These are phyloP conservation scores for Saccharomycopsis lassenensis DNA, from an alignment of 805 yeast species.

Conservation along the genomic window DNA sequence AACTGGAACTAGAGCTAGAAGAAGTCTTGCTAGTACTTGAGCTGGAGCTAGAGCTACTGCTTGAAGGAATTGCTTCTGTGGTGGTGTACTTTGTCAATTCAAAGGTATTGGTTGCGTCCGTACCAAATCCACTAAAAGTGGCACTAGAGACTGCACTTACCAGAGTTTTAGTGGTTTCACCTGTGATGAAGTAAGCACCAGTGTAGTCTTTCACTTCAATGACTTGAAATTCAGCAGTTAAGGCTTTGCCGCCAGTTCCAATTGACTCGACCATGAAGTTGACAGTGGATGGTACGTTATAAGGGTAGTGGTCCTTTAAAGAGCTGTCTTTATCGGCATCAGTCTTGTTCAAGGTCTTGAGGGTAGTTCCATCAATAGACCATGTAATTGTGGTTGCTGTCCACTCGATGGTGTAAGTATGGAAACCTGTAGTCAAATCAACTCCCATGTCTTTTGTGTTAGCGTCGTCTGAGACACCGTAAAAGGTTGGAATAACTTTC, in stretches of 20 bases:
- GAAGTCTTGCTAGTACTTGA: slow-evolving; percentile 11
- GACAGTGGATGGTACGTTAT: slow-evolving; percentile 9
- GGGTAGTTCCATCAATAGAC: slow-evolving; percentile 8
- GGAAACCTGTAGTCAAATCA: slow-evolving; percentile 11
- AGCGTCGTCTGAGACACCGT: slow-evolving; percentile 1
- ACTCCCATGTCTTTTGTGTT: slow-evolving; percentile 1
- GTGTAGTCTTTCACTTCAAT: slow-evolving; percentile 4
- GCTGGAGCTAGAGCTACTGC: neutral
- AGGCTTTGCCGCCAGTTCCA: neutral
- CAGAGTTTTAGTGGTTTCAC: slow-evolving; percentile 2
- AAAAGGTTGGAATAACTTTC: slow-evolving; percentile 4
- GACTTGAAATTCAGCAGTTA: neutral
- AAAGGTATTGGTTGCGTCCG: neutral
- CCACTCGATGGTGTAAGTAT: slow-evolving; percentile 6
- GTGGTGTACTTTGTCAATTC: slow-evolving; percentile 1
- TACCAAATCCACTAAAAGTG: slow-evolving; percentile 1
- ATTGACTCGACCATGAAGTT: slow-evolving; percentile 14
- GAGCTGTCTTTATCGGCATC: slow-evolving; percentile 1
- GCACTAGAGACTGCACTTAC: neutral
- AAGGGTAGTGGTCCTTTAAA: slow-evolving; percentile 7
- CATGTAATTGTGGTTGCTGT: slow-evolving; percentile 3
- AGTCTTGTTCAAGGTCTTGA: slow-evolving; percentile 7
- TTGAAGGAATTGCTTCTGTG: slow-evolving; percentile 1
- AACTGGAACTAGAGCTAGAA: slow-evolving; percentile 9
- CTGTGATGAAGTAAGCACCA: slow-evolving; percentile 10